Evolutionary conservation across 345 rosid genomes (phyloP).

Genomic region (Luvunga scandens): DNA sequence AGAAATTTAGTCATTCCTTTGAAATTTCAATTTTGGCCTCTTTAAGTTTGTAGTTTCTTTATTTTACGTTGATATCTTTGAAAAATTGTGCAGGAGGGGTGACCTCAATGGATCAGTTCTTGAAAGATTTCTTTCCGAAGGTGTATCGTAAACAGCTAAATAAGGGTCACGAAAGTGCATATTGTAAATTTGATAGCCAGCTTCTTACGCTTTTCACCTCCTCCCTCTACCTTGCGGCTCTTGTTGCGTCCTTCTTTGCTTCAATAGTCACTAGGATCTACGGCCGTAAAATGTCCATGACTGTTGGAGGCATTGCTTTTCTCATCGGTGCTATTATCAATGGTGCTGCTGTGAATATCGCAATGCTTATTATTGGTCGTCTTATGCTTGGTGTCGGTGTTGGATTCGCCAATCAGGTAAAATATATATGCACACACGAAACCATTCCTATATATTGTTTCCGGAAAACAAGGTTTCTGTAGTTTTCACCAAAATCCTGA

Average conservation of each 20-base stretch:
- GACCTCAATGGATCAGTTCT: conserved; percentile 68
- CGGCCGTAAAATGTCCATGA: conserved; percentile 73
- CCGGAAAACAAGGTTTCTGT: background rate
- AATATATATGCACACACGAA: background rate
- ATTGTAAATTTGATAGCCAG: conserved; percentile 75
- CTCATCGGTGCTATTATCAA: conserved; percentile 59
- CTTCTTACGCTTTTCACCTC: conserved; percentile 70
- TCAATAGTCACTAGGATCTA: conserved; percentile 48
- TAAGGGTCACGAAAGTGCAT: conserved; percentile 37
- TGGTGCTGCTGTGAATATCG: conserved; percentile 51
- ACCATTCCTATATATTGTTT: too few species aligned
- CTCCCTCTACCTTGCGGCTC: conserved; percentile 72
- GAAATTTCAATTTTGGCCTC: background rate
- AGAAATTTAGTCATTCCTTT: too few species aligned
- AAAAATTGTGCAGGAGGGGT: conserved; percentile 56
- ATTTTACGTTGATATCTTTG: too few species aligned
- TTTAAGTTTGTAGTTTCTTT: background rate
- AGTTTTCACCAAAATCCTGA: background rate
- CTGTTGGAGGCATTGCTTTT: conserved; percentile 56
- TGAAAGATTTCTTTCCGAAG: conserved; percentile 58
- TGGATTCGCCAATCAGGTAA: conserved; percentile 87
- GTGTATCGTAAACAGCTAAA: conserved; percentile 36
- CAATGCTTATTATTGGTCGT: conserved; percentile 62
- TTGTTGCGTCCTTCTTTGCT: conserved; percentile 64
- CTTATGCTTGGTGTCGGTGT: conserved; percentile 74